These are phyloP conservation scores for Zymoseptoria pseudotritici DNA, from an alignment of 2,329 filamentous ascomycete species.

Conservation along the genomic window DNA sequence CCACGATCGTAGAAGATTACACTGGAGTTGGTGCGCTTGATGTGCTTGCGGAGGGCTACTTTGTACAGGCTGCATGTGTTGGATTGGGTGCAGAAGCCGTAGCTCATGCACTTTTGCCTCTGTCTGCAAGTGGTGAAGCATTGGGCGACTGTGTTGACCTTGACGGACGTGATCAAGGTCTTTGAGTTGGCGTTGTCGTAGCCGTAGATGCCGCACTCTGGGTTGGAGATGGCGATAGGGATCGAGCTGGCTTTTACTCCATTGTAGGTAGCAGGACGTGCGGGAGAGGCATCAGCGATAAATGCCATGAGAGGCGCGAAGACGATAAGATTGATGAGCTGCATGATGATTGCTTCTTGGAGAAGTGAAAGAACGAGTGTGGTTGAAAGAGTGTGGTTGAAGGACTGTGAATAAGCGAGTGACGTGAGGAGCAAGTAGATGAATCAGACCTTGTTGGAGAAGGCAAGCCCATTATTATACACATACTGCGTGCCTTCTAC, in stretches of 20 bases:
- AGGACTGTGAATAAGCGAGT: no score
- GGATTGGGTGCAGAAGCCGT: neutral
- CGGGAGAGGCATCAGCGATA: neutral
- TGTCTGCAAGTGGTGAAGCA: neutral
- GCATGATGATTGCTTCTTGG: neutral
- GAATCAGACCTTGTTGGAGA: no score
- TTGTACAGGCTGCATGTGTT: neutral
- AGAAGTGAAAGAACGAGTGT: neutral
- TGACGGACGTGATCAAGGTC: neutral
- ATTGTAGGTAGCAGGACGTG: neutral
- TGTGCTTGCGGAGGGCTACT: neutral
- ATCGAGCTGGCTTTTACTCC: neutral
- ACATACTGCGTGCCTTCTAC: no score
- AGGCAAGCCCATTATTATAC: no score
- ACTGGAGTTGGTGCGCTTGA: neutral
- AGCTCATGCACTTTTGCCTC: neutral
- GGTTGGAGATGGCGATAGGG: neutral
- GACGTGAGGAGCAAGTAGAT: no score
- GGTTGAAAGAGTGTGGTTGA: neutral
- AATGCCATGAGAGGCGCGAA: neutral
- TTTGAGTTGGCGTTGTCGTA: neutral
- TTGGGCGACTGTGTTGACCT: neutral
- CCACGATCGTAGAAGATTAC: neutral
- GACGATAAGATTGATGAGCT: neutral
- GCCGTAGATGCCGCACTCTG: neutral